Evolutionary conservation across 495 filamentous ascomycete species (phyloP), one percentile per base, ranked within the genome.

Genomic region (Ramalina intermedia): DNA sequence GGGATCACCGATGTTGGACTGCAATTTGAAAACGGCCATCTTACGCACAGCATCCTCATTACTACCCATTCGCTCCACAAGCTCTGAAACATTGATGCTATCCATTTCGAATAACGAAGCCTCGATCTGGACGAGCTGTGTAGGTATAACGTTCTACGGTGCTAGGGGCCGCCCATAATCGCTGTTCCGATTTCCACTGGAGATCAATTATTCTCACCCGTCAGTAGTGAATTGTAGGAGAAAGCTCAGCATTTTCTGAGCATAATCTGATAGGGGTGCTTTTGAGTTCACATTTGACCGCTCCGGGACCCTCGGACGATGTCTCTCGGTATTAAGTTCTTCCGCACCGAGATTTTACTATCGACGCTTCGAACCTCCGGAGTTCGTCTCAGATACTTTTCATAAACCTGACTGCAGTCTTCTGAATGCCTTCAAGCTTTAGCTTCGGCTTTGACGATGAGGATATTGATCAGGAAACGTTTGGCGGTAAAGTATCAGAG

Each of bases 1-100:
- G 4, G 91, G 91, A 62, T 99, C 93, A 58, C 86, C 87, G 59
- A 99, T 94, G 51, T 81, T 85, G 37, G 78, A 75, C 65, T 99
- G 91, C 37, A 99, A 78, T 66, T 94, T 94, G 75, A 99, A 99
- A 50, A 88, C 93, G 12, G 91, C 91, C 87, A 95, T 96, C 70
- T 99, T 99, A 56, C 91, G 86, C 48, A 87, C 85, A 29, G 85
- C 85, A 74, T 96, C 93, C 76, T 85, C 81, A 42, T 84, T 79
- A 58, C 78, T 80, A 29, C 78, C 76, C 45, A 87, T 69, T 37
- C 82, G 73, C 58, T 75, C 71, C 38, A 87, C 78, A 52, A 87
- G 73, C 58, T 84, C 79, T 8, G 73, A 63, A 42, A 85, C 70
- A 56, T 80, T 74, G 62, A 70, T 67, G 52, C 58, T 72, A 36